These are phyloP conservation scores for Centaurea solstitialis DNA, from an alignment of 129 eudicot genomes.

Conservation along the genomic window DNA sequence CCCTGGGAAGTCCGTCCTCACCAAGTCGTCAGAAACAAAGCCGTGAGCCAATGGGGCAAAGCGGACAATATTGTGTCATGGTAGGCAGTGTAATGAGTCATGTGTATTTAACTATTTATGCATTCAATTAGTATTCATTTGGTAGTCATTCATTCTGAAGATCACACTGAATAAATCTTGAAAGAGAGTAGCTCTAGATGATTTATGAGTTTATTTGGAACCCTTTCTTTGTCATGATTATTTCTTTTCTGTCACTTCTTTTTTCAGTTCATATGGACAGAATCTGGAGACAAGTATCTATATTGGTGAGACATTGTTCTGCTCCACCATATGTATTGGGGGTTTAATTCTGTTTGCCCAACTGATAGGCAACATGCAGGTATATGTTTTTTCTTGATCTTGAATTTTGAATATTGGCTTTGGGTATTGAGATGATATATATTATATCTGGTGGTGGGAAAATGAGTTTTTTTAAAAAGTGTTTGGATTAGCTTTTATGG, in stretches of 20 bases:
- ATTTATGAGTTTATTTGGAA: conserved; percentile 8
- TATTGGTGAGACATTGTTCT: conserved; percentile 79
- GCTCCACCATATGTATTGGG: conserved; percentile 55
- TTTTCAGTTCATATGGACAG: conserved; percentile 87
- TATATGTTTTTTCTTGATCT: conserved; percentile 17
- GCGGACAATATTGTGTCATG: too few species aligned
- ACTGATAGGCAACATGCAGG: conserved; percentile 97
- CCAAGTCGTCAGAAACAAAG: too few species aligned
- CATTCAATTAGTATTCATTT: background rate
- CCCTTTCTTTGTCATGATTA: background rate
- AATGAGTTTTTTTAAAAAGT: too few species aligned
- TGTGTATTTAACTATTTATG: too few species aligned
- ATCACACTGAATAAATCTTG: background rate
- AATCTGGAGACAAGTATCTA: conserved; percentile 75
- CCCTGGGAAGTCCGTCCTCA: too few species aligned
- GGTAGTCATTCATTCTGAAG: background rate
- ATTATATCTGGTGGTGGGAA: background rate
- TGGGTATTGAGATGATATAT: background rate
- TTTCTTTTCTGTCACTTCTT: background rate
- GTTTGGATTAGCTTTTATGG: too few species aligned
- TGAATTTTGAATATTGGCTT: background rate
- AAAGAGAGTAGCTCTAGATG: background rate
- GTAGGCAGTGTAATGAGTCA: too few species aligned
- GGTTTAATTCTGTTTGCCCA: conserved; percentile 80
- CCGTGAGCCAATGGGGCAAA: too few species aligned